These are phyloP conservation scores for Ananas comosus DNA, from an alignment of 176 grass and related monocot species.

Conservation along the genomic window DNA sequence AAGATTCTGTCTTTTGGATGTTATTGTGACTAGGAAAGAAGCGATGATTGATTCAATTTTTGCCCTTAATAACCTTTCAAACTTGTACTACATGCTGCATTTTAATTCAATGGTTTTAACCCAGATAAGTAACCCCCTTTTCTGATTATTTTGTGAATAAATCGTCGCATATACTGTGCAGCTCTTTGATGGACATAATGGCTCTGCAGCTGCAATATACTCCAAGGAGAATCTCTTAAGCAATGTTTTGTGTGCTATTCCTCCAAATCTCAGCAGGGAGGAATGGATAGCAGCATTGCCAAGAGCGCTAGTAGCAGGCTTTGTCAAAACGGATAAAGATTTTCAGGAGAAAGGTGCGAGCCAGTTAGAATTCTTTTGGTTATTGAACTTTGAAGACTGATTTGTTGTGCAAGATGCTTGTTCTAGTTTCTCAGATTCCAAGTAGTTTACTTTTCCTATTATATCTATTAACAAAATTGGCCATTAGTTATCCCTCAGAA, in stretches of 20 bases:
- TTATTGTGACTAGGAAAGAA: no score
- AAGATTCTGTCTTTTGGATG: no score
- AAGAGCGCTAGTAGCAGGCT: conserved; percentile 86
- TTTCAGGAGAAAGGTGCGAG: conserved; percentile 64
- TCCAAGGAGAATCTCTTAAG: conserved; percentile 63
- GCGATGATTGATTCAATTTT: no score
- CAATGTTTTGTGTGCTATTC: conserved; percentile 75
- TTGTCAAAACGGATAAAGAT: conserved; percentile 94
- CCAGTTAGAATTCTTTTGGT: background rate
- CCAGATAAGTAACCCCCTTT: background rate
- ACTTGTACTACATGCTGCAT: background rate
- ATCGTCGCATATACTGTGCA: conserved; percentile 31
- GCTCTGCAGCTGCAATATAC: conserved; percentile 79
- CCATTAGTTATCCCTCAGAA: no score
- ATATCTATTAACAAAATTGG: no score
- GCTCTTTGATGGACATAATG: conserved; percentile 97
- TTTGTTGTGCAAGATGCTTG: background rate
- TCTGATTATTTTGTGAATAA: conserved; percentile 2
- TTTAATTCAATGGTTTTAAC: background rate
- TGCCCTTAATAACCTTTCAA: background rate
- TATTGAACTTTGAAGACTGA: background rate
- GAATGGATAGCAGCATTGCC: conserved; percentile 83
- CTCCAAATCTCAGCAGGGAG: conserved; percentile 66
- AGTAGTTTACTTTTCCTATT: background rate
- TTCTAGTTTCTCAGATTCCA: background rate